phyloP scores from a whole-genome alignment of 2,329 filamentous ascomycete genomes.

The Fusarium tricinctum region DNA sequence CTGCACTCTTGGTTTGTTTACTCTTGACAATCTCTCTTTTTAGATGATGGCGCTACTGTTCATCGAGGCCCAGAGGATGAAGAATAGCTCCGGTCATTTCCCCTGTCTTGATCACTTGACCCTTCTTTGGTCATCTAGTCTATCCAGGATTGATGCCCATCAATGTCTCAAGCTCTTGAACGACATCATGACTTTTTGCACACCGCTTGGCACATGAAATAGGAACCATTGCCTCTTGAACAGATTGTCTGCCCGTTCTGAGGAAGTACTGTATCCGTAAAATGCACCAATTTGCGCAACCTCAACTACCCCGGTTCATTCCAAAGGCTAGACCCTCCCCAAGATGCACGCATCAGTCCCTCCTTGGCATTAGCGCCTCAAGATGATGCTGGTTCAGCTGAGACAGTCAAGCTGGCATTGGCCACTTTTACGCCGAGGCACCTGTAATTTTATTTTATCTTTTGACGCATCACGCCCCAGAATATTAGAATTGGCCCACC shows the following conservation, averaged over 20 bases:
- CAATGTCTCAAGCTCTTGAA: conserved; percentile 4
- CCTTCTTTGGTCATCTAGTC: conserved; percentile 18
- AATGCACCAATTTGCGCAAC: conserved; percentile 5
- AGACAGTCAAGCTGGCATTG: conserved; percentile 41
- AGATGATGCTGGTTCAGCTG: conserved; percentile 49
- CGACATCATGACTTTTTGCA: conserved; percentile 38
- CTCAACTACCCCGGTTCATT: conserved; percentile 24
- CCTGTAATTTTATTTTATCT: conserved; percentile 31
- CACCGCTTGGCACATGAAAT: conserved; percentile 2
- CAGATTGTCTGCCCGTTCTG: not conserved
- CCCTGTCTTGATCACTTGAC: conserved; percentile 34
- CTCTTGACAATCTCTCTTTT: conserved; percentile 13
- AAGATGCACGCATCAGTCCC: conserved; percentile 24
- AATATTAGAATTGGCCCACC: conserved; percentile 29
- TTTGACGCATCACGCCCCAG: conserved; percentile 14
- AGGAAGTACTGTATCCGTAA: not conserved
- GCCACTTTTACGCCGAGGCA: conserved; percentile 6
- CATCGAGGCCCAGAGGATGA: not conserved
- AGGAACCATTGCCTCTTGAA: not conserved
- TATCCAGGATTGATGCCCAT: conserved; percentile 9
- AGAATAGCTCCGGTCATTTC: conserved; percentile 11
- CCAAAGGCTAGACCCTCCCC: conserved; percentile 25
- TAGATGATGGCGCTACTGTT: conserved; percentile 4
- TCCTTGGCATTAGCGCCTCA: conserved; percentile 34
- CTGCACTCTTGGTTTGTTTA: conserved; percentile 13